Evolutionary conservation across 2,329 filamentous ascomycete species (phyloP), one percentile per base, ranked within the genome.

Genomic region (Xylaria hypoxylon): DNA sequence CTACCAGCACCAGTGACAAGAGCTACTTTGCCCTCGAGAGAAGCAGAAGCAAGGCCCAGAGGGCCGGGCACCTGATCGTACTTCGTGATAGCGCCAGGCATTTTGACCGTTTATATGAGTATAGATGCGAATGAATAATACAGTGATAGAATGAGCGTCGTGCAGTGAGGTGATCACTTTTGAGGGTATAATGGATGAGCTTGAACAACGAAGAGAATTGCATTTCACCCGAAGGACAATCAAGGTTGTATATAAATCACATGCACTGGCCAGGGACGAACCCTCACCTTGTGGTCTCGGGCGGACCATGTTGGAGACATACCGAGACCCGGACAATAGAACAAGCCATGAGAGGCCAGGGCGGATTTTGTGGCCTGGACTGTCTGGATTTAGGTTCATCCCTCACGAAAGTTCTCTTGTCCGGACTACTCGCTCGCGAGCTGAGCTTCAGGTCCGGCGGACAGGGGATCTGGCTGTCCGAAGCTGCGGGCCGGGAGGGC

Each of bases 1-100:
- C 51, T 75, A 80, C 79, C 79, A 66, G 79, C 79, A 68, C 78
- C 78, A 19, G 78, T 79, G 3, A 79, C 78, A 19, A 79, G 74
- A 62, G 78, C 78, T 53, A 79, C 78, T 71, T 79, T 79, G 68
- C 78, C 78, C 64, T 77, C 77, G 11, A 79, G 77, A 33, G 78
- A 79, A 40, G 79, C 79, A 42, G 79, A 80, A 28, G 74, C 77
- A 55, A 81, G 62, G 35, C 79, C 79, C 52, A 81, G 73, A 61
- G 79, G 79, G 5, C 79, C 79, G 6, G 79, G 79, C 53, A 80
- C 77, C 56, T 71, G 68, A 70, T 80, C 78, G 72, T 79, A 79
- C 70, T 78, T 79, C 67, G 74, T 76, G 48, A 76, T 73, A 47
- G 72, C 42, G 48, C 76, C 77, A 69, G 78, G 77, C 78, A 80